Percentiles rank a stretch among this genome's conserved stretches.
Evolutionary conservation across 139 green algal species (phyloP).

Genomic region (Mychonastes homosphaera): DNA sequence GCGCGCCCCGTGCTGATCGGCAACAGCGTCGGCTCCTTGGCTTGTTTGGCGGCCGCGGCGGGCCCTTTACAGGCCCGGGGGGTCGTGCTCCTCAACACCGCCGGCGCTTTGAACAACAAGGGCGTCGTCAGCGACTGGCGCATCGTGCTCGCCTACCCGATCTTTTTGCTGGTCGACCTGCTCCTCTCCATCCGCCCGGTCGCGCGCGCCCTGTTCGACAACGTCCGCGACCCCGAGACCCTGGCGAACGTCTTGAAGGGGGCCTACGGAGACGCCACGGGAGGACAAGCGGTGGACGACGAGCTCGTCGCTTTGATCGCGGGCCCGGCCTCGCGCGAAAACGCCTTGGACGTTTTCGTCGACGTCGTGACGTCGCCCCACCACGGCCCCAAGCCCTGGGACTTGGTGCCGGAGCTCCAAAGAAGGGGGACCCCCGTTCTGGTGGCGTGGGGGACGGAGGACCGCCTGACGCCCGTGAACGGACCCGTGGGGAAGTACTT

Average conservation of each 20-base stretch:
- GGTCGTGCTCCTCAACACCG: slow-evolving; percentile 23
- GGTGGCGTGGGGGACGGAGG: slow-evolving; percentile 75
- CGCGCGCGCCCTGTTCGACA: slow-evolving; percentile 24
- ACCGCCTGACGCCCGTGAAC: slow-evolving; percentile 79
- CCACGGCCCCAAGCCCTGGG: slow-evolving; percentile 70
- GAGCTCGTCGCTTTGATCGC: slow-evolving; percentile 72
- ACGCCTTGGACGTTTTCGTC: slow-evolving; percentile 78
- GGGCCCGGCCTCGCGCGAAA: slow-evolving; percentile 38
- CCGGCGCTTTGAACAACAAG: slow-evolving; percentile 89
- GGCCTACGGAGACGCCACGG: slow-evolving; percentile 56
- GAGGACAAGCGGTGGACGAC: slow-evolving; percentile 61
- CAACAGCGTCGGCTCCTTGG: slow-evolving; percentile 74
- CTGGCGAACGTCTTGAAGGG: slow-evolving; percentile 32
- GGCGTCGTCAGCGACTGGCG: slow-evolving; percentile 64
- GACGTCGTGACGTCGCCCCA: slow-evolving; percentile 71
- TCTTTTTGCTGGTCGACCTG: slow-evolving; percentile 82
- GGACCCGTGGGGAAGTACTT: slow-evolving; percentile 81
- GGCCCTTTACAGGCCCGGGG: background rate
- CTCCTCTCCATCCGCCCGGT: slow-evolving; percentile 59
- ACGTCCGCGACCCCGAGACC: slow-evolving; percentile 14
- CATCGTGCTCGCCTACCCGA: slow-evolving; percentile 59
- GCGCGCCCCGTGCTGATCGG: slow-evolving; percentile 46
- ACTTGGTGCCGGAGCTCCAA: slow-evolving; percentile 38
- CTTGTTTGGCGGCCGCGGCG: slow-evolving; percentile 43
- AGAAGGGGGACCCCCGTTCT: slow-evolving; percentile 51